phyloP scores from a whole-genome alignment of 192 early-diverging fungal species.

The Polychytrium aggregatum region DNA sequence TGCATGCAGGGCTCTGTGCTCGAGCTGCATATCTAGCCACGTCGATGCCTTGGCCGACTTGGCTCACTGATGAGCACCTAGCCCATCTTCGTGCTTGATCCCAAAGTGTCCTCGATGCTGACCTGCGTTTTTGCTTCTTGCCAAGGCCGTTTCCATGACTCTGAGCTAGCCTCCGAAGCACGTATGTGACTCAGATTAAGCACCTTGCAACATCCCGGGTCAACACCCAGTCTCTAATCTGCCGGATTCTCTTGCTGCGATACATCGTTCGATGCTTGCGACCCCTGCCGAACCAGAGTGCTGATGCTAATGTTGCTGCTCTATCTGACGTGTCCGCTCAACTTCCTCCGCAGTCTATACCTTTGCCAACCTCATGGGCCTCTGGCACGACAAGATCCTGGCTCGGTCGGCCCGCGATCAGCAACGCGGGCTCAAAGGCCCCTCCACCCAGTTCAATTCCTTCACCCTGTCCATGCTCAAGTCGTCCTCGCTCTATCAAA shows the following conservation, averaged over 20 bases:
- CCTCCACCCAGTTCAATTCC: constrained; percentile 44
- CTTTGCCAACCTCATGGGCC: constrained; percentile 61
- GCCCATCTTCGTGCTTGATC: no score
- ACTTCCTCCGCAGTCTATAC: constrained; percentile 52
- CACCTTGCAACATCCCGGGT: no score
- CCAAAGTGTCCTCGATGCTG: no score
- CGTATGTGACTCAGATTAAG: constrained; percentile 16
- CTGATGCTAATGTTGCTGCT: no score
- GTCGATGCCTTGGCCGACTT: no score
- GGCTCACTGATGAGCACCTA: no score
- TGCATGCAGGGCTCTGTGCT: no score
- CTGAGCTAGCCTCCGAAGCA: constrained; percentile 84
- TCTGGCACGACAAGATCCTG: constrained; percentile 82
- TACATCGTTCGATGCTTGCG: not conserved
- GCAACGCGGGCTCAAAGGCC: constrained; percentile 12
- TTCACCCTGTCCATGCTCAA: constrained; percentile 58
- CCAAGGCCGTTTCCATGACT: constrained; percentile 79
- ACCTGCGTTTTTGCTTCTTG: not conserved
- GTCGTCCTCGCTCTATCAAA: constrained; percentile 37
- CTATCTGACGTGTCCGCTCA: no score
- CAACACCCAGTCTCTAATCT: no score
- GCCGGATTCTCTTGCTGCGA: not conserved
- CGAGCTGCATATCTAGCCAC: no score
- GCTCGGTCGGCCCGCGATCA: constrained; percentile 26
- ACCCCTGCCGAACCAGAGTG: not conserved